Evolutionary conservation across 306 rosid genomes (phyloP).

Genomic region (Vigna hirtella): DNA sequence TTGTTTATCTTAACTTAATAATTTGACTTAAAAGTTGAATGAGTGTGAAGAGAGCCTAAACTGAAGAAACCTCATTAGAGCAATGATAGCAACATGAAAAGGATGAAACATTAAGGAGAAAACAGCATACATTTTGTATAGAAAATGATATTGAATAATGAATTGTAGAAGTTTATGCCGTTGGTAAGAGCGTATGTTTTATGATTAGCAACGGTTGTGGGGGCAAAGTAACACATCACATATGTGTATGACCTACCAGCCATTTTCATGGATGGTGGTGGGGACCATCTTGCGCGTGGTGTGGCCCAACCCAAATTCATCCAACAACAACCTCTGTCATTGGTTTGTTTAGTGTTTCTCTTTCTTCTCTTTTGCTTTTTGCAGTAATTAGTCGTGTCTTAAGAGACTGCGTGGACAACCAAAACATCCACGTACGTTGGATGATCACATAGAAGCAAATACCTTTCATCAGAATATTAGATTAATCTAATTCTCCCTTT

Average conservation of each 20-base stretch:
- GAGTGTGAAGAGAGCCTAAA: neutral
- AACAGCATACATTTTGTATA: neutral
- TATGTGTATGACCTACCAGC: slow-evolving; percentile 42
- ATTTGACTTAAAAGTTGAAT: slow-evolving; percentile 31
- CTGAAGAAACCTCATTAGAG: slow-evolving; percentile 8
- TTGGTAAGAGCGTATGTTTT: slow-evolving; percentile 50
- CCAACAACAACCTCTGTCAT: slow-evolving; percentile 30
- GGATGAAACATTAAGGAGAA: slow-evolving; percentile 15
- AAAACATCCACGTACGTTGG: neutral
- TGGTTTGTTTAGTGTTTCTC: slow-evolving; percentile 4
- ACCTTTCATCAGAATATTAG: neutral
- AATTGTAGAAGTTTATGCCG: slow-evolving; percentile 15
- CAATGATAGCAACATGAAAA: slow-evolving; percentile 26
- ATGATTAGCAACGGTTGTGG: slow-evolving; percentile 28
- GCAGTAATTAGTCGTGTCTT: neutral
- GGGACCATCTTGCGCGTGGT: slow-evolving; percentile 53
- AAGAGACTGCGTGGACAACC: neutral
- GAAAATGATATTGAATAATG: slow-evolving; percentile 18
- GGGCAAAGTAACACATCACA: slow-evolving; percentile 5
- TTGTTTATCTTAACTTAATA: neutral
- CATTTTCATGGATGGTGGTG: slow-evolving; percentile 41
- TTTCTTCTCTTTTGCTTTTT: slow-evolving; percentile 17
- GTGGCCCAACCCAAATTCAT: slow-evolving; percentile 50
- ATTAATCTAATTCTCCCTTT: no score
- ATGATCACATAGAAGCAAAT: neutral